Base-by-base conservation (phyloP, 106 monocot genomes). In the Chionographis japonica region DNA sequence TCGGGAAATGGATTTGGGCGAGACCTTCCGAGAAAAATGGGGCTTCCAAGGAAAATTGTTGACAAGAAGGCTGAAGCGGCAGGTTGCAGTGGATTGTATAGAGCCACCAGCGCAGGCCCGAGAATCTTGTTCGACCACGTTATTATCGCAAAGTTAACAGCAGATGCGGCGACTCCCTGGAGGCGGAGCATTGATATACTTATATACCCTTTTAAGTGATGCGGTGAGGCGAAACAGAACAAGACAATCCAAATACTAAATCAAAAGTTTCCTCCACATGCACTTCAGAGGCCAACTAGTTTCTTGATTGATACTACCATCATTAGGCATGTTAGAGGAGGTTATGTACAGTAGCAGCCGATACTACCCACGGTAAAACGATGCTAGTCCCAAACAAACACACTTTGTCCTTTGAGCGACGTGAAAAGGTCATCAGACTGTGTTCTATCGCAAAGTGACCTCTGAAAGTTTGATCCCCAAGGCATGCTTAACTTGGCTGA, bases 1-100 rank as follows among this genome's bases (percentile, higher is more conserved):
- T 27, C 27, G 27, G 27, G 1, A 27, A 27, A 27, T 27, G 41
- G 41, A 43, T 16, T 49, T 43, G 36, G n/a, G 54, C 37, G 18
- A n/a, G 18, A 95, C 94, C 91, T 95, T 83, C 91, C 94, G 6
- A 95, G 71, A 83, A 69, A 95, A 39, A 95, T 79, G 70, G 94
- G 52, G 50, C 79, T 88, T 19, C 94, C 84, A 18, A 95, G 88
- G 62, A 95, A 91, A 61, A 95, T 54, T 40, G 68, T 79, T 67
- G 94, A 95, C 35, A 95, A 70, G 15, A 88, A 58, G 4, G 91
- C 76, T 37, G 95, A 88, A 60, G 79, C 72, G 37, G 77, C 88
- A 38, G 94, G 94, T 65, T 91, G 91, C 65, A 95, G 91, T 56
- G 94, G 94, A 67, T 74, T 75, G 74, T 95, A 91, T 5, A 95